Conservation (phyloP, 192 early-diverging fungal genomes). For the Entomortierella beljakovae region DNA sequence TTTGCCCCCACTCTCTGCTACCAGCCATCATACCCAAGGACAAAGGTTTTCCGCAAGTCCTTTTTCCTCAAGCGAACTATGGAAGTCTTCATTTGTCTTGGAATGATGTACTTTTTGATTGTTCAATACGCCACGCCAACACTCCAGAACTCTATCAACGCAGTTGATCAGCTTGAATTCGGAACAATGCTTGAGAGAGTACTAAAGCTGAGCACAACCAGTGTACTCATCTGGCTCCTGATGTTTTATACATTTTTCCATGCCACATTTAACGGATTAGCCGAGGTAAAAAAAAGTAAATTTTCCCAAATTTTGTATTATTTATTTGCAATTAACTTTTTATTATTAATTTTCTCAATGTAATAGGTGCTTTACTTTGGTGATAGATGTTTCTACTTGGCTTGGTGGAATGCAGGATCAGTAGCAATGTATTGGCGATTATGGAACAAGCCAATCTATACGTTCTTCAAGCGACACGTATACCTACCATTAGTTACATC, state of each 20-base stretch:
- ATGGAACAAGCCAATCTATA: slow-evolving; percentile 93
- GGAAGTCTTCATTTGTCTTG: slow-evolving; percentile 71
- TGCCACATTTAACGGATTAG: slow-evolving; percentile 79
- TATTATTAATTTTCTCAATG: neutral
- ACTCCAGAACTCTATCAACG: slow-evolving; percentile 77
- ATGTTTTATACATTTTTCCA: slow-evolving; percentile 92
- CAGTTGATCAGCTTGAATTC: slow-evolving; percentile 75
- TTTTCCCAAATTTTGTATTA: too few relatives aligned
- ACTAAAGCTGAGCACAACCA: slow-evolving; percentile 82
- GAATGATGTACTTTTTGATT: slow-evolving; percentile 84
- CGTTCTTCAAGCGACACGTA: slow-evolving; percentile 89
- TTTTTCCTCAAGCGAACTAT: slow-evolving; percentile 83
- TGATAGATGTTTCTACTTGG: slow-evolving; percentile 87
- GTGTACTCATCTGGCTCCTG: slow-evolving; percentile 87
- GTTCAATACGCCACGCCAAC: slow-evolving; percentile 87
- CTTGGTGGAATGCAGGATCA: slow-evolving; percentile 91
- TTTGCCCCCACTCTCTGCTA: slow-evolving; percentile 89
- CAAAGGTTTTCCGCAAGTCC: slow-evolving; percentile 68
- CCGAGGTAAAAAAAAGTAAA: slow-evolving; percentile 72
- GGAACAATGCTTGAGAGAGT: slow-evolving; percentile 82
- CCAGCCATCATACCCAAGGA: slow-evolving; percentile 86
- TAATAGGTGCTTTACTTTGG: slow-evolving; percentile 80
- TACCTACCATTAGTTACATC: slow-evolving; percentile 83
- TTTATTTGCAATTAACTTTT: neutral
- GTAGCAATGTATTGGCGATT: slow-evolving; percentile 87